Evolutionary conservation across 176 grass and related monocot species (phyloP).

Genomic region (Aegilops tauschii): DNA sequence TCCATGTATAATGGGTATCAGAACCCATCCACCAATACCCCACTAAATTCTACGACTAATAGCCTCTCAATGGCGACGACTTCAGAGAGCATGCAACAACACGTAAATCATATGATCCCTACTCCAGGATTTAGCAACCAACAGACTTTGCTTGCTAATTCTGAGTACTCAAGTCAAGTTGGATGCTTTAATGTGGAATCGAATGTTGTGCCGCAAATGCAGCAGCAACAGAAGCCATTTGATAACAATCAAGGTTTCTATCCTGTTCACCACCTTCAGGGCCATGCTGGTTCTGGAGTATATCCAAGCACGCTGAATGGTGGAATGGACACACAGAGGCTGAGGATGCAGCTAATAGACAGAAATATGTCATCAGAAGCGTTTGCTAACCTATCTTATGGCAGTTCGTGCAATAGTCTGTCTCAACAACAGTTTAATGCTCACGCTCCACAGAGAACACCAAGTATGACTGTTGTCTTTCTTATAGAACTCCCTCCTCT

Average conservation of each 20-base stretch:
- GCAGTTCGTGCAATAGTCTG: slow-evolving; percentile 36
- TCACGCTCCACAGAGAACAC: slow-evolving; percentile 48
- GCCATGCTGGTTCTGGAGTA: slow-evolving; percentile 41
- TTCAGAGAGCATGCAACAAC: slow-evolving; percentile 39
- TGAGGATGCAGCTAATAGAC: slow-evolving; percentile 46
- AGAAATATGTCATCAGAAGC: slow-evolving; percentile 36
- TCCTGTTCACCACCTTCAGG: slow-evolving; percentile 27
- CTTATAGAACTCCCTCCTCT: slow-evolving; percentile 3
- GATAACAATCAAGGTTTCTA: slow-evolving; percentile 37
- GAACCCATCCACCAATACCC: slow-evolving; percentile 23
- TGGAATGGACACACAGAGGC: slow-evolving; percentile 39
- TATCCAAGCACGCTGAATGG: slow-evolving; percentile 47
- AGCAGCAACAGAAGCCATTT: slow-evolving; percentile 47
- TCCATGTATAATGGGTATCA: slow-evolving; percentile 47
- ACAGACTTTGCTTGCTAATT: slow-evolving; percentile 39
- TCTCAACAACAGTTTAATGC: slow-evolving; percentile 44
- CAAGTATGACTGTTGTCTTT: slow-evolving; percentile 49
- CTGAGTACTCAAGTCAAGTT: slow-evolving; percentile 48
- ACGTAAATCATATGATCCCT: slow-evolving; percentile 56
- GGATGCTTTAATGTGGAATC: slow-evolving; percentile 48
- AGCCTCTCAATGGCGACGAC: slow-evolving; percentile 13
- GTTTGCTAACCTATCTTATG: slow-evolving; percentile 41
- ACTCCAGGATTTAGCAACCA: slow-evolving; percentile 62
- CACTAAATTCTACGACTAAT: slow-evolving; percentile 36
- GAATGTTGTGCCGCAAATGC: slow-evolving; percentile 27